Conservation (phyloP, 176 grass and related monocot species). For the Ensete glaucum region DNA sequence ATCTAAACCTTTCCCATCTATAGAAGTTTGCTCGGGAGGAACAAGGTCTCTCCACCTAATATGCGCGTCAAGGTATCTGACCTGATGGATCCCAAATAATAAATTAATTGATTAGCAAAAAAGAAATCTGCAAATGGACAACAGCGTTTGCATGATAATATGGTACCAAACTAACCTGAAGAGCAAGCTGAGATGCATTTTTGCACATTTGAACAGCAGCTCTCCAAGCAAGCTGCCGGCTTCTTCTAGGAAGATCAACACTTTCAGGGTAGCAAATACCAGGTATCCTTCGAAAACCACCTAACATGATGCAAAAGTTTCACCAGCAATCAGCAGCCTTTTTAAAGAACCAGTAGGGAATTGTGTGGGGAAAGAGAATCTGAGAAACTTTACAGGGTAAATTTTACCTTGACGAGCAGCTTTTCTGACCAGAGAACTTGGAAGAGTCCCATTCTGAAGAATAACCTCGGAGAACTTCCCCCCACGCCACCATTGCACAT, state of each 20-base stretch:
- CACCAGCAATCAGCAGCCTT: constrained; percentile 12
- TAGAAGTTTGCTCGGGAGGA: constrained; percentile 59
- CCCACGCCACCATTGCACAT: constrained; percentile 69
- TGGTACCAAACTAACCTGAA: constrained; percentile 44
- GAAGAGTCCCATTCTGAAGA: constrained; percentile 58
- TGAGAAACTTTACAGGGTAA: constrained; percentile 14
- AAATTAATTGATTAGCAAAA: background rate
- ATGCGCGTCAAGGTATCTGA: constrained; percentile 90
- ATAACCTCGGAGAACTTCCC: constrained; percentile 70
- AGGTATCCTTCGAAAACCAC: constrained; percentile 58
- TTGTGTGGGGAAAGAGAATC: constrained; percentile 12
- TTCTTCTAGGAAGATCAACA: constrained; percentile 65
- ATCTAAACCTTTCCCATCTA: constrained; percentile 61
- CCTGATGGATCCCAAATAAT: constrained; percentile 36
- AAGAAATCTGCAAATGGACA: background rate
- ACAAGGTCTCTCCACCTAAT: constrained; percentile 93
- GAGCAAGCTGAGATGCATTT: constrained; percentile 76
- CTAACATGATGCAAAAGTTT: constrained; percentile 30
- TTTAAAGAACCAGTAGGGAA: background rate
- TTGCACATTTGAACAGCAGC: constrained; percentile 64
- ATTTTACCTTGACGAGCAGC: constrained; percentile 88
- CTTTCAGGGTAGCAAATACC: constrained; percentile 71
- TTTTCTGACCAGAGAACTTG: constrained; percentile 40
- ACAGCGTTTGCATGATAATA: constrained; percentile 11
- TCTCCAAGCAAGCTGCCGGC: constrained; percentile 72